These are phyloP conservation scores for Ganoderma leucocontextum DNA, from an alignment of 1,284 basidiomycete species.

Conservation along the genomic window DNA sequence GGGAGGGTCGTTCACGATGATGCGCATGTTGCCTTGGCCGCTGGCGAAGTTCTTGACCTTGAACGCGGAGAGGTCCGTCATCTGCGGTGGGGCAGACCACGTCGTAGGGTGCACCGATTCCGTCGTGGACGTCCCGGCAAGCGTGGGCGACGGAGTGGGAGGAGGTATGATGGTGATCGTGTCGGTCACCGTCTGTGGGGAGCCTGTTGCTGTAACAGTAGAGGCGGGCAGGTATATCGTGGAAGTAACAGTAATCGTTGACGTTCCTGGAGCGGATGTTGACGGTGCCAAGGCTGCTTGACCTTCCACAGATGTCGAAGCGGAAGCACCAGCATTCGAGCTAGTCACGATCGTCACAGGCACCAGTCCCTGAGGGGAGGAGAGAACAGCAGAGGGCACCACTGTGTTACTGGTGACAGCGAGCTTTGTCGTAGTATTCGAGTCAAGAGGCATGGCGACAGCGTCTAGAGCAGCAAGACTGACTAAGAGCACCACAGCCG, in stretches of 20 bases:
- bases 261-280: slow-evolving; percentile 11
- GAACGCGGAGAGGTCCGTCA: slow-evolving; percentile 68
- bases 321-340: not conserved
- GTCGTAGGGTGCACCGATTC: slow-evolving; percentile 26
- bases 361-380: not conserved
- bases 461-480: slow-evolving; percentile 26
- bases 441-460: slow-evolving; percentile 29
- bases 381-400: slow-evolving; percentile 9
- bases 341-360: not conserved
- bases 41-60: slow-evolving; percentile 64
- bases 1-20: slow-evolving; percentile 59
- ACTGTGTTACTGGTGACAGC: not conserved
- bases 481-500: slow-evolving; percentile 30
- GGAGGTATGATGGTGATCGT: slow-evolving; percentile 39
- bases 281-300: slow-evolving; percentile 9
- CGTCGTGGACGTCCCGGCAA: slow-evolving; percentile 7
- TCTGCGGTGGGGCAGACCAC: slow-evolving; percentile 62
- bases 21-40: slow-evolving; percentile 63
- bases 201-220: slow-evolving; percentile 45
- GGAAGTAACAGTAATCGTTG: slow-evolving; percentile 21
- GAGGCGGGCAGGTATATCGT: slow-evolving; percentile 42
- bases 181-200: slow-evolving; percentile 45
- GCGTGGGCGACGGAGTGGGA: slow-evolving; percentile 28
- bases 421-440: slow-evolving; percentile 16
- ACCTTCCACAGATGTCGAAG: not conserved